Evolutionary conservation across 371 early-diverging fungal genomes (phyloP), one percentile per base, ranked within the genome.

Genomic region (Funneliformis caledonium): DNA sequence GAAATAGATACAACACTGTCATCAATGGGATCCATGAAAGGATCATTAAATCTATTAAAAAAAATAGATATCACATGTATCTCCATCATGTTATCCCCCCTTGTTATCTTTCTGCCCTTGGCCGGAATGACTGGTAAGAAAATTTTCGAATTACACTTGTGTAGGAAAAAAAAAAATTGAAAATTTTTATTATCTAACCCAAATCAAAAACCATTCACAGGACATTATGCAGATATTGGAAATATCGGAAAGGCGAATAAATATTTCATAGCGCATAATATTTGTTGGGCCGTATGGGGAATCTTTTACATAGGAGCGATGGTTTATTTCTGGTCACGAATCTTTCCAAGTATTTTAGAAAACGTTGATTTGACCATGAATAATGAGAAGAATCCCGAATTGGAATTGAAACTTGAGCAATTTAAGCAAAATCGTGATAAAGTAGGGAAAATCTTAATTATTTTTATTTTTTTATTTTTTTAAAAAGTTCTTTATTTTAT

Each of bases 181-280:
- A 37, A 37, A 0, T 2, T 37, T 37, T 37, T 37, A 37, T 37
- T 26, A 0, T 37, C 37, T 37, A 0, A 37, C 37, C 37, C 37
- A 37, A 37, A 37, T 37, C 37, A 37, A 37, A 37, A 37, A 37
- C 3, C 37, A 37, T 37, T 0, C 37, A 37, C 69, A 11, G 69
- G 69, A 4, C 22, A 45, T 45, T 69, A n/a, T 69, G 69, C 69
- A 16, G 69, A 69, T 43, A 69, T 69, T 69, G 69, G 45, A n/a
- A 14, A 69, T 19, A 43, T 69, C 4, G 43, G 7, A 19, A 69
- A n/a, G 9, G 69, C 69, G 10, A 69, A 69, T n/a, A 45, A 16
- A 7, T 43, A 43, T n/a, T 69, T 43, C 45, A 69, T 16, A 43
- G 43, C 22, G 43, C 69, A 69, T 19, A n/a, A 43, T n/a, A 10